phyloP scores from a whole-genome alignment of 2,329 filamentous ascomycete species.

The Parasarocladium wereldwijsianum region DNA sequence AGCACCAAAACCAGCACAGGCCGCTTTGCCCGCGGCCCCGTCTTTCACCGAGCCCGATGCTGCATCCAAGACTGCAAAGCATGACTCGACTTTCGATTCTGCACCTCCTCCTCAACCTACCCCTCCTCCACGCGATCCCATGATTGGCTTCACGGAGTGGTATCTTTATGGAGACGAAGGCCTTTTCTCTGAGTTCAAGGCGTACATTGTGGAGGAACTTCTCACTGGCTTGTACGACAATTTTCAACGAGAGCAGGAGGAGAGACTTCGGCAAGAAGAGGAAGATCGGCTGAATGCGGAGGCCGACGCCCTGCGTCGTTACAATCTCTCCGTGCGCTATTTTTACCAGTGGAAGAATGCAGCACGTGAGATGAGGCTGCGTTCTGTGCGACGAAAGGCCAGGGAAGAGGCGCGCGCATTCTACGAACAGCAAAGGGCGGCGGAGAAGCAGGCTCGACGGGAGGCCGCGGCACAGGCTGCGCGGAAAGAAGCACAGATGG shows the following conservation, averaged over 20 bases:
- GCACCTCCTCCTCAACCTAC: background rate
- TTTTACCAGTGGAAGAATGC: conserved; percentile 41
- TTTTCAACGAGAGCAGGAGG: conserved; percentile 24
- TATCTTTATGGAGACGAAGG: conserved; percentile 38
- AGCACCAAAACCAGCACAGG: too few species aligned
- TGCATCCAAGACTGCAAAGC: too few species aligned
- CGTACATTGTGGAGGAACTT: conserved; percentile 28
- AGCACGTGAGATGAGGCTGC: conserved; percentile 31
- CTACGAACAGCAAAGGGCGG: conserved; percentile 16
- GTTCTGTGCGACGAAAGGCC: conserved; percentile 34
- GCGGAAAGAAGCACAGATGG: conserved; percentile 4
- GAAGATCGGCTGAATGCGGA: conserved; percentile 29
- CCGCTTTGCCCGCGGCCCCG: too few species aligned
- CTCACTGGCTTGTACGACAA: conserved; percentile 25
- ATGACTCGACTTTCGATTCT: too few species aligned
- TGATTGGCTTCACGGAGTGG: conserved; percentile 38
- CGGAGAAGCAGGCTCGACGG: conserved; percentile 6
- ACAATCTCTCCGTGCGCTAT: conserved; percentile 36
- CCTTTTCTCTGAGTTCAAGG: conserved; percentile 34
- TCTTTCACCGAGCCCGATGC: too few species aligned
- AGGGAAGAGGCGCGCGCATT: conserved; percentile 35
- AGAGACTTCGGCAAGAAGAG: conserved; percentile 29
- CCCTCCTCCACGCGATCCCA: conserved; percentile 20
- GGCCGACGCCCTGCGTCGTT: conserved; percentile 30
- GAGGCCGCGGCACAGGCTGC: conserved; percentile 9